Evolutionary conservation across 208 protist genomes (phyloP), one percentile per base, ranked within the genome.

Genomic region (Angomonas ambiguus): DNA sequence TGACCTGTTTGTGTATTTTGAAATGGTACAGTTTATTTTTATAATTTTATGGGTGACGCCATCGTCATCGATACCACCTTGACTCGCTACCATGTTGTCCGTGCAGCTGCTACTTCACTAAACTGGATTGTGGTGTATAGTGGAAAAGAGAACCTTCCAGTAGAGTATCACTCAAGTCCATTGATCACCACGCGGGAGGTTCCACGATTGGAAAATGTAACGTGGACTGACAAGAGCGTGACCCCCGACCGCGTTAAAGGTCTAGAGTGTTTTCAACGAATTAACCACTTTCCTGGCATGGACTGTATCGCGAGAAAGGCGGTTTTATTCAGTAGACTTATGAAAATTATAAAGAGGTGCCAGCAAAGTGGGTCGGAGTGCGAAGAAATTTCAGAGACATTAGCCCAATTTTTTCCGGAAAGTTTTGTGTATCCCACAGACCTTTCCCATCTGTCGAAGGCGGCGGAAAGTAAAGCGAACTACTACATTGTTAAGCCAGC

Each of bases 231-330:
- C 62, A 84, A 79, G 31, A 96, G 83, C 66, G 84, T 97, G 8
- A 11, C 79, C 18, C 13, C 66, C 6, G 51, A 80, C 1, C 73
- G 87, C 28, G 83, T 98, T 1, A 75, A 80, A 10, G 66, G 38
- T 8, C 60, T 98, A 56, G 65, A 61, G 22, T 77, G 67, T 32
- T 82, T 75, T 41, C 94, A 98, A 71, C 76, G 87, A 0, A 80
- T 98, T 18, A 98, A 98, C 74, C 96, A 98, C 78, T 98, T 96
- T 62, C 76, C 90, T 1, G 79, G 76, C 0, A 98, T 98, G 88
- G 48, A 87, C 41, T 73, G 83, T 27, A 84, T 98, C n/a, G 81
- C 85, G 0, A 74, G 95, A 28, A 98, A 98, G 75, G 90, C 88
- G 32, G 58, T 72, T 8, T 79, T 98, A 0, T 96, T 95, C 58